These are phyloP conservation scores for Cryphonectria japonica DNA, from an alignment of 2,329 filamentous ascomycete species.

Conservation along the genomic window DNA sequence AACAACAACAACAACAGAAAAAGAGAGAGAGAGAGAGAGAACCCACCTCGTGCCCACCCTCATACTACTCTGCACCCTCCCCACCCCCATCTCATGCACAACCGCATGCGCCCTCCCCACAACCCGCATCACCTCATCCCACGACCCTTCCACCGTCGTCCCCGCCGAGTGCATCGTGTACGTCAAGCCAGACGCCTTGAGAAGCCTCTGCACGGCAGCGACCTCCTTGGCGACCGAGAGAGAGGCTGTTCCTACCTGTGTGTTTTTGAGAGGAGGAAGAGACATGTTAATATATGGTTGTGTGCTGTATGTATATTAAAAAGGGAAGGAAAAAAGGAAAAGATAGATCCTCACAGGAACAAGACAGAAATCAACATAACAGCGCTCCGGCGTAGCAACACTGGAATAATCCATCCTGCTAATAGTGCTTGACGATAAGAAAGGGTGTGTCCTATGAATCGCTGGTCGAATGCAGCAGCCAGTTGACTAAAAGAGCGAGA, in stretches of 20 bases:
- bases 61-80: constrained; percentile 87
- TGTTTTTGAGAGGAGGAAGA: background rate
- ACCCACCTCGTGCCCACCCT: constrained; percentile 76
- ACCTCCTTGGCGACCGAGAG: constrained; percentile 81
- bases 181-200: constrained; percentile 78
- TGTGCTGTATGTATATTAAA: constrained; percentile 26
- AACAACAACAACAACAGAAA: too few species aligned
- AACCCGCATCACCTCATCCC: constrained; percentile 83
- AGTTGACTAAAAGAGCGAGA: background rate
- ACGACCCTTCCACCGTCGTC: constrained; percentile 89
- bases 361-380: constrained; percentile 89
- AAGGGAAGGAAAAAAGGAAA: too few species aligned
- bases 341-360: constrained; percentile 72
- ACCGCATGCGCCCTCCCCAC: constrained; percentile 85
- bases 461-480: background rate
- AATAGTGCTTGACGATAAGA: background rate
- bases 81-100: constrained; percentile 75
- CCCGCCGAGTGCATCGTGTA: constrained; percentile 93
- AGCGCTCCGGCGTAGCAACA: constrained; percentile 70
- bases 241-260: constrained; percentile 76
- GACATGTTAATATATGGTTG: background rate
- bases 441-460: background rate
- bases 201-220: constrained; percentile 82
- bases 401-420: constrained; percentile 49
- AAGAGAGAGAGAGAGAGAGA: background rate